Base-by-base conservation (phyloP, 2,329 filamentous ascomycete species). In the Monosporascus ibericus region DNA sequence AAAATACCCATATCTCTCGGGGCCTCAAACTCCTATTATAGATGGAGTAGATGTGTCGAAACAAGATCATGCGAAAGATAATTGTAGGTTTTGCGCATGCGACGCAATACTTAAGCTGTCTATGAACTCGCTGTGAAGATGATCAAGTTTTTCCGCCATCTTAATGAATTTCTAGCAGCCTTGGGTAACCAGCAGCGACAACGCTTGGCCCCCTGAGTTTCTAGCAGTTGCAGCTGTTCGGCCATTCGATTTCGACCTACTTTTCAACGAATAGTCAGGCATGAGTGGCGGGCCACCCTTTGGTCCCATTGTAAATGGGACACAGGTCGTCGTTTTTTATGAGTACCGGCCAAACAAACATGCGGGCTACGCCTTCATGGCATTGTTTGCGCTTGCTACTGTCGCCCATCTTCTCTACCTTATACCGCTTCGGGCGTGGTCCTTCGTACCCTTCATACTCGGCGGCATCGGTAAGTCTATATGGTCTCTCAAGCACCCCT, bases 261-360 rank as follows among this genome's bases (percentile, higher is more conserved):
- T 39, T 20, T 20, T 2, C 18, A 7, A 18, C 18, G 6, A 18
- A 17, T 39, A 24, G 11, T 44, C 20, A 8, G 11, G 11, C 20
- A 44, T 44, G 40, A 24, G 8, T 20, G 20, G 25, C 20, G 40
- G 40, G 17, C 40, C 40, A 1, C 56, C 58, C 9, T 60, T 57
- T 36, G 56, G 57, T 8, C 55, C 55, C 44, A 30, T 60, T 15
- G 51, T 60, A 1, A 55, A 48, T 50, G 51, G 54, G 8, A 56
- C 54, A 15, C 48, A 49, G 30, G 48, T 60, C 11, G 54, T 59
- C n/a, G 54, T 59, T n/a, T 59, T 60, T 27, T 60, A 53, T 39
- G 50, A 56, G 22, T 60, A 61, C 24, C 50, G 50, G 6, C 59
- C 59, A 11, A 54, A 47, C 24, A 40, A 53, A 34, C 3, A 48